Conservation (phyloP, 768 basidiomycete species). For the Termitomyces sp. region DNA sequence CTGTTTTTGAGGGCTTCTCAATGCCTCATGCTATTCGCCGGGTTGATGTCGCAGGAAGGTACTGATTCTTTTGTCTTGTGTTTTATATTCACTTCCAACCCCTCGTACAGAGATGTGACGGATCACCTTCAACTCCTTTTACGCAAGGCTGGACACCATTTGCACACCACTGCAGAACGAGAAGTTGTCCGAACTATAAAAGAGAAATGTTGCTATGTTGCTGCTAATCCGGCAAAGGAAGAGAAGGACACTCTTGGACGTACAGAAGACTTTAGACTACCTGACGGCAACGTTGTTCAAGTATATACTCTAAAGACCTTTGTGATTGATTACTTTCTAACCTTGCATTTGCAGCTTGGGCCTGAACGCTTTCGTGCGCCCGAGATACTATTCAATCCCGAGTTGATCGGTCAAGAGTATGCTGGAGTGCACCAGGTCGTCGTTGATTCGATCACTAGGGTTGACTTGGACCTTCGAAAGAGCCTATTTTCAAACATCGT, state of each 20-base stretch:
- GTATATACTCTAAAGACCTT: constrained; percentile 37
- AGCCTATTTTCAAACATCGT: constrained; percentile 95
- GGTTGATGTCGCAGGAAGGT: constrained; percentile 96
- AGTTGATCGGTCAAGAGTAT: constrained; percentile 93
- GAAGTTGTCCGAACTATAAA: constrained; percentile 97
- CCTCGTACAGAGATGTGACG: constrained; percentile 78
- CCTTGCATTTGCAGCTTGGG: constrained; percentile 60
- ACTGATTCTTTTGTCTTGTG: constrained; percentile 11
- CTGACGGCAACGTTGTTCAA: constrained; percentile 92
- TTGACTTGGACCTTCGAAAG: constrained; percentile 94
- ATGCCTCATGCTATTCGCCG: constrained; percentile 98
- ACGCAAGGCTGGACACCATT: constrained; percentile 89
- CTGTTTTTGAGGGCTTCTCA: constrained; percentile 98
- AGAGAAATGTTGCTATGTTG: constrained; percentile 96
- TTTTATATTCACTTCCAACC: constrained; percentile 9
- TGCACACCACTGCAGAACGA: constrained; percentile 95
- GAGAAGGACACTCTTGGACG: constrained; percentile 83
- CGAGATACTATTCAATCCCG: constrained; percentile 96
- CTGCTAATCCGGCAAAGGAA: constrained; percentile 88
- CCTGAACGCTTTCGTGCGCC: constrained; percentile 95
- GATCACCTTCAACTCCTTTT: constrained; percentile 93
- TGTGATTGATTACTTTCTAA: constrained; percentile 11
- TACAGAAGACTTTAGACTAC: constrained; percentile 84
- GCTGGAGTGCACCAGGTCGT: constrained; percentile 97
- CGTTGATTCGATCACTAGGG: constrained; percentile 95